phyloP scores from a whole-genome alignment of 2,329 filamentous ascomycete genomes.

The Fusarium guadeloupense region DNA sequence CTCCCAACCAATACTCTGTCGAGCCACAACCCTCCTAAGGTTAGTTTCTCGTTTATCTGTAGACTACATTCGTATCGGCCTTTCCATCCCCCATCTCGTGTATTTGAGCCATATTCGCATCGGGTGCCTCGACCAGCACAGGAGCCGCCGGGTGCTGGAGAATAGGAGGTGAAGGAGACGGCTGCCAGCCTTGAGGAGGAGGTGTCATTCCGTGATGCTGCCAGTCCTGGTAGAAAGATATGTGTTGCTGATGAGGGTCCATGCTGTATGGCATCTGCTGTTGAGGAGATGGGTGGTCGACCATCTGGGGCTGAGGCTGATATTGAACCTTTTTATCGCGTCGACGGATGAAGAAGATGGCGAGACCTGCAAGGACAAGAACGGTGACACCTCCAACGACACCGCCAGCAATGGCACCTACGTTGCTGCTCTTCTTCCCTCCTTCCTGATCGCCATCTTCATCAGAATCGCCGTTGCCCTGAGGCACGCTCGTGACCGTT shows the following conservation, averaged over 20 bases:
- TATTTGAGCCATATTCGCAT: conserved; percentile 2
- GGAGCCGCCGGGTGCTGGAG: not conserved
- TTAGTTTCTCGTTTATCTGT: not conserved
- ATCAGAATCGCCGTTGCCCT: not conserved
- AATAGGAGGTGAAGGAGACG: not conserved
- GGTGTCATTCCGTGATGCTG: conserved; percentile 9
- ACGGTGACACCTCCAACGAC: conserved; percentile 24
- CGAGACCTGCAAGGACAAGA: conserved; percentile 10
- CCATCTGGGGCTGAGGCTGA: conserved; percentile 7
- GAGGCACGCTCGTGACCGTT: not conserved
- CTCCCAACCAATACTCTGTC: not conserved
- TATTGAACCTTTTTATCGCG: conserved; percentile 11
- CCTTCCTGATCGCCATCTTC: not conserved
- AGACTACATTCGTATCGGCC: not conserved
- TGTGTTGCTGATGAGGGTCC: conserved; percentile 13
- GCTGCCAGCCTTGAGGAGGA: conserved; percentile 16
- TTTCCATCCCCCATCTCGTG: conserved; percentile 18
- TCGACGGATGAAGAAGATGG: conserved; percentile 25
- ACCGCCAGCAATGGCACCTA: conserved; percentile 28
- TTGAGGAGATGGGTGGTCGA: conserved; percentile 3
- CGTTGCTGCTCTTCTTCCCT: conserved; percentile 1
- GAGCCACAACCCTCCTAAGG: not conserved
- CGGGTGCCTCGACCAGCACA: conserved; percentile 14
- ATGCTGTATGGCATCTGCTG: conserved; percentile 15
- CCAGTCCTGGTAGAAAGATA: conserved; percentile 20